Evolutionary conservation across 1,284 basidiomycete genomes (phyloP).

Genomic region (Cutaneotrichosporon cutaneum): DNA sequence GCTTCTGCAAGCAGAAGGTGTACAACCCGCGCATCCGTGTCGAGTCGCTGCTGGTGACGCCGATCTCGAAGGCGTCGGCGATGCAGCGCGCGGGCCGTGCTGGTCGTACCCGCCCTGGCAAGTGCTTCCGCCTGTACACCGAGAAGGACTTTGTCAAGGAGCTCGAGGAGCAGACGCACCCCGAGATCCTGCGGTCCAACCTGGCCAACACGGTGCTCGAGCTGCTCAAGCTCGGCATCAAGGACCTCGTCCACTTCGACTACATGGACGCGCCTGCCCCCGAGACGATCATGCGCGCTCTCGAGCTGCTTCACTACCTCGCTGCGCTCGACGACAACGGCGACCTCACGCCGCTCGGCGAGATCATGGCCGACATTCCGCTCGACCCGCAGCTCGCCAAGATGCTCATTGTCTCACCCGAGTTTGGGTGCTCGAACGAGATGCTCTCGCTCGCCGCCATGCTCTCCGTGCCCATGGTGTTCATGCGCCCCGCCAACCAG

Average conservation of each 20-base stretch:
- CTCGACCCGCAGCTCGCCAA: conserved; percentile 96
- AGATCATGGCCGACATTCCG: conserved; percentile 97
- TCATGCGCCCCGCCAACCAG: conserved; percentile 84
- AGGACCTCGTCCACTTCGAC: conserved; percentile 89
- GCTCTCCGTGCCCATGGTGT: conserved; percentile 90
- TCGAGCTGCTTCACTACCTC: conserved; percentile 91
- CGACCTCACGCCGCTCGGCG: conserved; percentile 79
- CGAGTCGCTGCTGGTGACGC: conserved; percentile 87
- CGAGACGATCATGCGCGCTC: conserved; percentile 95
- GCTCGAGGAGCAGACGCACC: conserved; percentile 93
- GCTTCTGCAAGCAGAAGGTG: conserved; percentile 95
- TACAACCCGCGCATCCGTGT: conserved; percentile 96
- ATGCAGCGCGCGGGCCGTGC: conserved; percentile 96
- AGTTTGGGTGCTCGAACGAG: conserved; percentile 95
- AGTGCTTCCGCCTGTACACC: conserved; percentile 95
- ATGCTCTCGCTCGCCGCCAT: conserved; percentile 93
- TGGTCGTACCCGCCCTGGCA: conserved; percentile 91
- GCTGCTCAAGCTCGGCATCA: conserved; percentile 88
- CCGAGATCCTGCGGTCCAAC: conserved; percentile 90
- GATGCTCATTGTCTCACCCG: conserved; percentile 89
- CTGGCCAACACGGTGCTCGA: conserved; percentile 92
- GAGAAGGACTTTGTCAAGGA: conserved; percentile 96
- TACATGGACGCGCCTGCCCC: conserved; percentile 97
- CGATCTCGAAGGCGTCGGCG: conserved; percentile 94
- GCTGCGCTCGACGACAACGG: conserved; percentile 93